Conservation (phyloP, 2,329 filamentous ascomycete genomes). For the Paraphoma chrysanthemicola region DNA sequence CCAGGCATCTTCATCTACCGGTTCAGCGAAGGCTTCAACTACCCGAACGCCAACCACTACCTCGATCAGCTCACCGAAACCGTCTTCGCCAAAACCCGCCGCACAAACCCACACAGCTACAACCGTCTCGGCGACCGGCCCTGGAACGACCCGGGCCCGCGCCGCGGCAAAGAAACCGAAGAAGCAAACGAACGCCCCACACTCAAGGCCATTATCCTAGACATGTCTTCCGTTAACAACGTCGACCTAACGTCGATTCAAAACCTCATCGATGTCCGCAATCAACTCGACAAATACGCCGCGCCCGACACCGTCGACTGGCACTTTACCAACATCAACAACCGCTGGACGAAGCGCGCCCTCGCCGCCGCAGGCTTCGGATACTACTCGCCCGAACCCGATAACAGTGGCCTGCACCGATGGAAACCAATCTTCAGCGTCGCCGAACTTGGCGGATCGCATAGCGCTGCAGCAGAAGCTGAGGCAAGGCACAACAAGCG, state of each 20-base stretch:
- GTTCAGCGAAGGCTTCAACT: constrained; percentile 95
- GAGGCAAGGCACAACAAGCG: constrained; percentile 69
- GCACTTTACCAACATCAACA: constrained; percentile 93
- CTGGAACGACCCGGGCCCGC: constrained; percentile 92
- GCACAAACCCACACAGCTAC: constrained; percentile 75
- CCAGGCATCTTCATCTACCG: constrained; percentile 97
- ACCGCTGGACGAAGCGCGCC: constrained; percentile 92
- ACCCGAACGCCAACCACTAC: constrained; percentile 90
- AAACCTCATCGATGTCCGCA: constrained; percentile 91
- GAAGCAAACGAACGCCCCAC: constrained; percentile 65
- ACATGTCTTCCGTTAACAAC: constrained; percentile 94
- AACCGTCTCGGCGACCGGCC: constrained; percentile 71
- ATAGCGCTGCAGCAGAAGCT: constrained; percentile 75
- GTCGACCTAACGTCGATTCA: constrained; percentile 94
- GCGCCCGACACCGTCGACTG: constrained; percentile 86
- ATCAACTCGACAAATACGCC: constrained; percentile 90
- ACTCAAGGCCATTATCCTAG: constrained; percentile 87
- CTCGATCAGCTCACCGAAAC: constrained; percentile 68
- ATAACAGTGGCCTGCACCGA: constrained; percentile 63
- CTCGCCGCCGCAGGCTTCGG: constrained; percentile 92
- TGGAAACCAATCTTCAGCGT: constrained; percentile 97
- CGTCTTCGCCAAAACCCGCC: constrained; percentile 69
- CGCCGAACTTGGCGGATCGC: constrained; percentile 79
- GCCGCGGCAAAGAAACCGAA: constrained; percentile 57
- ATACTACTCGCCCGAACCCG: constrained; percentile 68